A percentile compares a stretch with the other conserved stretches of the same genome.
phyloP scores from a whole-genome alignment of 1,284 basidiomycete species.

The Mycosarcoma maydis region DNA sequence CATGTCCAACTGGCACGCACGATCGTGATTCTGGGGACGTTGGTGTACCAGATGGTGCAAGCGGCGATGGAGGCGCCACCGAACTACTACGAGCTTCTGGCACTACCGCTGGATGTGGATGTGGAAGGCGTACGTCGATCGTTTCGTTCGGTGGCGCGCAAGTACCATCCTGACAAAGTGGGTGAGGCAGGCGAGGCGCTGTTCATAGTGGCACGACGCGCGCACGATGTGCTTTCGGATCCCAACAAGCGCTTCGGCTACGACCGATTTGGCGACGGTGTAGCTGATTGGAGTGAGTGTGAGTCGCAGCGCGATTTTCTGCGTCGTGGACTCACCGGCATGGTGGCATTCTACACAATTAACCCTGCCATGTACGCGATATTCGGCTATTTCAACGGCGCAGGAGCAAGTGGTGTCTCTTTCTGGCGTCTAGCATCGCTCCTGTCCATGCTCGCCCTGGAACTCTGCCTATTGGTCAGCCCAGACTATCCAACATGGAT shows the following conservation, averaged over 20 bases:
- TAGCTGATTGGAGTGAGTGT: slow-evolving; percentile 76
- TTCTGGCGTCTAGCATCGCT: slow-evolving; percentile 42
- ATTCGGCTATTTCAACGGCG: slow-evolving; percentile 73
- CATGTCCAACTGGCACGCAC: slow-evolving; percentile 66
- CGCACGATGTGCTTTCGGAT: slow-evolving; percentile 82
- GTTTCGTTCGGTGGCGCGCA: slow-evolving; percentile 78
- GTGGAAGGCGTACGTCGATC: slow-evolving; percentile 76
- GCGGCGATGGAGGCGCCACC: slow-evolving; percentile 72
- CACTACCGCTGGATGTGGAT: slow-evolving; percentile 74
- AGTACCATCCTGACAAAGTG: slow-evolving; percentile 81
- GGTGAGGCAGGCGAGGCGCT: slow-evolving; percentile 74
- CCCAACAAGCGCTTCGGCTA: slow-evolving; percentile 84
- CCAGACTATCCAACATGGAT: slow-evolving; percentile 68
- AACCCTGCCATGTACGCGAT: slow-evolving; percentile 74
- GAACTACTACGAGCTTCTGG: slow-evolving; percentile 81
- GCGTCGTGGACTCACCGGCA: too few species aligned
- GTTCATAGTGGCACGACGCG: slow-evolving; percentile 79
- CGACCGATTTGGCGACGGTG: slow-evolving; percentile 82
- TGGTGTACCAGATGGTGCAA: slow-evolving; percentile 75
- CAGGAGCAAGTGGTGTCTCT: slow-evolving; percentile 71
- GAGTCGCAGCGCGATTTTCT: slow-evolving; percentile 78
- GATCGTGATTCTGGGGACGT: slow-evolving; percentile 76
- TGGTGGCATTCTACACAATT: slow-evolving; percentile 78
- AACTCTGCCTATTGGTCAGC: slow-evolving; percentile 58
- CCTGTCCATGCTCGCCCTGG: slow-evolving; percentile 44